Base-by-base conservation (phyloP, 306 rosid species). In the Castanopsis chinensis region DNA sequence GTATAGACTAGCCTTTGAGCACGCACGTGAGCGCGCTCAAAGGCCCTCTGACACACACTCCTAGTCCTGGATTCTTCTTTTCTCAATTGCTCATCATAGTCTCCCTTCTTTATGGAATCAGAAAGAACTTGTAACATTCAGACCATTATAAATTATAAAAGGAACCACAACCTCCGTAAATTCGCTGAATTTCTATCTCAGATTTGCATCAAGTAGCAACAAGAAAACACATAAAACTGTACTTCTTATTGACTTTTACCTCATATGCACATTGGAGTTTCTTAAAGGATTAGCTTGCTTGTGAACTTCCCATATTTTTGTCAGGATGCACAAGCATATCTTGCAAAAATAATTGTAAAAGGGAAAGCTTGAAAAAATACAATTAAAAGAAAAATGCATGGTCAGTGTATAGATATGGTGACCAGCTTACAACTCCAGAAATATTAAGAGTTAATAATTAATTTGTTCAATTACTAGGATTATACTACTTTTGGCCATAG, bases 301-400 rank as follows among this genome's bases (percentile, higher is more conserved):
- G 79, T 3, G 97, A 86, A 83, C 92, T 90, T 57, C 99, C 97
- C 98, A 93, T 96, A 76, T 96, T 96, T 87, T 93, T 93, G 83
- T 96, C 99, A 76, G 99, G 99, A 86, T 96, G 99, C 80, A 96
- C 98, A 19, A 96, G 96, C 96, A 93, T 92, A 81, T 98, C 99
- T 98, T 95, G 61, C 83, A 72, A 56, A 69, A 79, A 32, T 25
- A 35, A 73, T 59, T n/a, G 33, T 1, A 59, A 59, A 59, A 12
- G 53, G 53, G 53, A 49, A 1, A 59, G 27, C 32, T 19, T 21
- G 5, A 74, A 69, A 30, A 20, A 9, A 76, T 19, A 76, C 20
- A 43, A 49, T 5, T 23, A 33, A 20, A 23, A 49, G 28, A 59
- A 25, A 52, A 73, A 23, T 30, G 35, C 28, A 11, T 5, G 30